Conservation (phyloP, 352 stramenopile species). For the Blastocystis hominis region DNA sequence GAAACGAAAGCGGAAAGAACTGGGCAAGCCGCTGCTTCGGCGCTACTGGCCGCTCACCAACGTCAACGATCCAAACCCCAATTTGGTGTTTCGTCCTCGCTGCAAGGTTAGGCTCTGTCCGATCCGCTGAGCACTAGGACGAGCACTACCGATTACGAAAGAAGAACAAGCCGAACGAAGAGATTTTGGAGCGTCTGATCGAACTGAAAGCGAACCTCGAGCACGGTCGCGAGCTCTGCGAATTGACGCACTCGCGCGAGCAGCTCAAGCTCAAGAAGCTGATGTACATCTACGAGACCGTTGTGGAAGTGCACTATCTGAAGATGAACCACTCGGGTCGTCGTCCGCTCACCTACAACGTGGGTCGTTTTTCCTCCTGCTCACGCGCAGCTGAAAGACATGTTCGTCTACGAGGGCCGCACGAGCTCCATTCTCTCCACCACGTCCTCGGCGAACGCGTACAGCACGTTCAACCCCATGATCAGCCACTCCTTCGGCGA, state of each 20-base stretch:
- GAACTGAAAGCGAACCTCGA: background rate
- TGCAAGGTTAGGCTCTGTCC: constrained; percentile 73
- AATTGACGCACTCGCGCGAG: constrained; percentile 1
- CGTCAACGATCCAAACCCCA: constrained; percentile 89
- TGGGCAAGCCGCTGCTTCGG: constrained; percentile 82
- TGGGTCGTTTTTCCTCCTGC: background rate
- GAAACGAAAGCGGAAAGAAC: constrained; percentile 78
- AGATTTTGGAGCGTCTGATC: background rate
- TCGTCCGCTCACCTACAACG: background rate
- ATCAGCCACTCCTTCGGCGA: background rate
- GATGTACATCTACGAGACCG: constrained; percentile 33
- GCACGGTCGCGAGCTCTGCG: background rate
- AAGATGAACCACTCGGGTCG: background rate
- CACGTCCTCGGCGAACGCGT: background rate
- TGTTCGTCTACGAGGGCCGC: constrained; percentile 28
- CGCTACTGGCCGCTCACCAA: constrained; percentile 87
- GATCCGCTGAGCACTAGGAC: background rate
- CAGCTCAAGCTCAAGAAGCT: constrained; percentile 41
- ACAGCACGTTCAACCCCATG: constrained; percentile 12
- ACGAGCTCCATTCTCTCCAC: constrained; percentile 12
- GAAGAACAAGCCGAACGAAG: constrained; percentile 28
- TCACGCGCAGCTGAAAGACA: background rate
- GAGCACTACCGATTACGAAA: constrained; percentile 21
- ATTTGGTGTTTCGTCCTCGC: constrained; percentile 86
- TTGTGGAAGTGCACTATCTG: constrained; percentile 26